Evolutionary conservation across 331 rosid genomes (phyloP).

Genomic region (Phaseolus coccineus): DNA sequence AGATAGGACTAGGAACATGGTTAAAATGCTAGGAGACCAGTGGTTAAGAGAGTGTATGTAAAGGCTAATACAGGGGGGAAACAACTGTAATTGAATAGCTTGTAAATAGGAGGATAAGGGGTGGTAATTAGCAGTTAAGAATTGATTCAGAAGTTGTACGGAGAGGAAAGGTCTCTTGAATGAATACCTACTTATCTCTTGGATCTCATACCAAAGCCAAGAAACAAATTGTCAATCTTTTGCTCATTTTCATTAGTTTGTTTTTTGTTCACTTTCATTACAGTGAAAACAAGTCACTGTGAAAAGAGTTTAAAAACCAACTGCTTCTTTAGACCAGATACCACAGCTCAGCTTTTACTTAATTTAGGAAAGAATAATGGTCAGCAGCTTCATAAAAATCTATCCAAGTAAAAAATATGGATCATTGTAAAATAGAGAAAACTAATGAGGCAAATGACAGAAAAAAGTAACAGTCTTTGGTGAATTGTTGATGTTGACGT

Average conservation of each 20-base stretch:
- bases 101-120: too few relatives aligned
- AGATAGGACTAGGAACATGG: slow-evolving; percentile 17
- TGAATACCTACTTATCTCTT: slow-evolving; percentile 16
- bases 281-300: not conserved
- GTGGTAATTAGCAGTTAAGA: too few relatives aligned
- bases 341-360: slow-evolving; percentile 6
- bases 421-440: not conserved
- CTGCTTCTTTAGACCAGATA: slow-evolving; percentile 6
- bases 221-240: not conserved
- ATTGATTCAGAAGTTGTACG: too few relatives aligned
- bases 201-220: not conserved
- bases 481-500: too few relatives aligned
- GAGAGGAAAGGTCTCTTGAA: too few relatives aligned
- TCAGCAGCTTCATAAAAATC: not conserved
- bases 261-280: not conserved
- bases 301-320: slow-evolving; percentile 12
- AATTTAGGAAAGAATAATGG: not conserved
- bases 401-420: not conserved
- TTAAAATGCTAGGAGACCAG: not conserved
- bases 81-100: too few relatives aligned
- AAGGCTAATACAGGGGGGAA: too few relatives aligned
- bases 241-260: not conserved
- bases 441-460: not conserved
- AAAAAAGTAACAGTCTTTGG: not conserved
- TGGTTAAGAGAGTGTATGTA: too few relatives aligned